These are phyloP conservation scores for Phytopythium aichiense DNA, from an alignment of 352 stramenopile genomes.

Conservation along the genomic window DNA sequence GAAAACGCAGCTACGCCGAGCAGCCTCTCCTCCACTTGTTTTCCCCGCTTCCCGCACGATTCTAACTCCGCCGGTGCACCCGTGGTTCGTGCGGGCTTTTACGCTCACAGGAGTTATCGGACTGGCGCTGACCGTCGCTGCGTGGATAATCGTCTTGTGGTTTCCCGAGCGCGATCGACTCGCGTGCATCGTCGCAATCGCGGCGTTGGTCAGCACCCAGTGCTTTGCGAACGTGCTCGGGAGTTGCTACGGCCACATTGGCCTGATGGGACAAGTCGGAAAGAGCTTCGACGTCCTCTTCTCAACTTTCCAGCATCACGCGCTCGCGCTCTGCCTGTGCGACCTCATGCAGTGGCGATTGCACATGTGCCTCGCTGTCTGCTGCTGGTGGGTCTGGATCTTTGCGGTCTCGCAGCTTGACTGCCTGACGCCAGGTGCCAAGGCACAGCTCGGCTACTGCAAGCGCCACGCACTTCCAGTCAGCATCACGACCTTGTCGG, in stretches of 20 bases:
- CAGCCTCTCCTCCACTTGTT: neutral
- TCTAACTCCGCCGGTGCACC: neutral
- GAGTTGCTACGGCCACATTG: neutral
- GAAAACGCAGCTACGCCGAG: neutral
- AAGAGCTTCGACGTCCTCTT: neutral
- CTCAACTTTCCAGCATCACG: neutral
- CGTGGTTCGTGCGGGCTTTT: neutral
- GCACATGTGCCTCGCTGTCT: conserved; percentile 14
- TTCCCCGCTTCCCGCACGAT: neutral
- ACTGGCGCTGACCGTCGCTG: neutral
- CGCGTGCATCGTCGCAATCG: neutral
- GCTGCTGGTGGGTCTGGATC: neutral
- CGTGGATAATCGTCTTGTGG: neutral
- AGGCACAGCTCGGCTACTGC: neutral
- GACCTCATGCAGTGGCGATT: conserved; percentile 28
- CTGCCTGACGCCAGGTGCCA: neutral
- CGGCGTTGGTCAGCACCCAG: neutral
- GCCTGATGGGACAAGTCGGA: neutral
- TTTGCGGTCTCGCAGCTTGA: neutral
- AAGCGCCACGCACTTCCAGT: neutral
- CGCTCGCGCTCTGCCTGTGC: conserved; percentile 15
- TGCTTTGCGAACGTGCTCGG: neutral
- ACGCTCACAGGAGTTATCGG: neutral
- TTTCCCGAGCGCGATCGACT: neutral
- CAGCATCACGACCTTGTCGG: neutral